These are phyloP conservation scores for Epichloe baconii DNA, from an alignment of 2,329 filamentous ascomycete species.

Conservation along the genomic window DNA sequence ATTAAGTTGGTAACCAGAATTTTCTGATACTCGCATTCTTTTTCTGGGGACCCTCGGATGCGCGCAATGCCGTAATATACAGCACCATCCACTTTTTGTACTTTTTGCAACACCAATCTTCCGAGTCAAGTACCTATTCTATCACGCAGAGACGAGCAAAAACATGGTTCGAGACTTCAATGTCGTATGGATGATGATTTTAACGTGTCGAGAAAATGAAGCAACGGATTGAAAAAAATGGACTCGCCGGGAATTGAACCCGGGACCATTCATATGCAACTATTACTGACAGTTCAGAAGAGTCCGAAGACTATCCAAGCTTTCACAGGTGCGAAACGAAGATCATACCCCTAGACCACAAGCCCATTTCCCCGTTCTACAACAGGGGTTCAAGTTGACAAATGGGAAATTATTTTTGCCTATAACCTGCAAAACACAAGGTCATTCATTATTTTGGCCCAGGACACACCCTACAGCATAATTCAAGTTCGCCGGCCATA, in stretches of 20 bases:
- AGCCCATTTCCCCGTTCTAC: background rate
- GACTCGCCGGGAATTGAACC: constrained; percentile 8
- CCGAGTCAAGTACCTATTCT: too few species aligned
- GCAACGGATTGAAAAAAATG: background rate
- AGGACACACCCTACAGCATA: background rate
- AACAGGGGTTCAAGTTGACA: background rate
- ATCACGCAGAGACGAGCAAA: too few species aligned
- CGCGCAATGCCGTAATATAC: background rate
- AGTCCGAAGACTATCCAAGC: background rate
- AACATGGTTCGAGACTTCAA: too few species aligned
- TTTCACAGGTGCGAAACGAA: constrained; percentile 8
- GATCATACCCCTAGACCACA: constrained; percentile 9
- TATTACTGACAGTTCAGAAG: background rate
- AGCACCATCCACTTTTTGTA: background rate
- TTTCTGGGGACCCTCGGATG: background rate
- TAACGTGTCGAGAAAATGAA: background rate
- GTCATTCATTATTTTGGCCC: too few species aligned
- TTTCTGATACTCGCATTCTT: background rate
- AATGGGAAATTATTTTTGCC: rapidly evolving
- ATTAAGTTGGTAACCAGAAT: background rate
- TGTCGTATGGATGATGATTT: background rate
- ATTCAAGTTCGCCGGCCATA: background rate
- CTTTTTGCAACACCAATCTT: background rate
- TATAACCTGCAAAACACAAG: background rate
- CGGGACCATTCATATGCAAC: constrained; percentile 8